phyloP scores from a whole-genome alignment of 306 rosid genomes.

The Vigna angularis region DNA sequence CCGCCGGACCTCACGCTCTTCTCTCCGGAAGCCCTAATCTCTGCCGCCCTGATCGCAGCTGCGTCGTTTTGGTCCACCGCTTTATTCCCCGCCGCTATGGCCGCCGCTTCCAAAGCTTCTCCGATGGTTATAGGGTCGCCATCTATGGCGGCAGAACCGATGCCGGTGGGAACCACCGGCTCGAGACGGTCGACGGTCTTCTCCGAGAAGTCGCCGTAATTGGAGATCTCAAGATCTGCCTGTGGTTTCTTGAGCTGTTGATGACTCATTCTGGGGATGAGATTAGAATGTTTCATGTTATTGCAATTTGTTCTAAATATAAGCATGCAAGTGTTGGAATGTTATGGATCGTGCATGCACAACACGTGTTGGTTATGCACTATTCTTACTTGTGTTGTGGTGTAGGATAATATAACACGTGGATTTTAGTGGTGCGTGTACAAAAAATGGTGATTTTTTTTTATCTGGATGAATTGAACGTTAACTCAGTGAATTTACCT shows the following conservation, averaged over 20 bases:
- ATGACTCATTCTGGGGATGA: slow-evolving; percentile 33
- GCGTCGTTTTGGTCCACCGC: slow-evolving; percentile 47
- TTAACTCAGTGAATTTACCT: too few relatives aligned
- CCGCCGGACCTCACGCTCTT: slow-evolving; percentile 1
- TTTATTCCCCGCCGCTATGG: slow-evolving; percentile 35
- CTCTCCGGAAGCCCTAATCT: slow-evolving; percentile 48
- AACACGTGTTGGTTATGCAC: too few relatives aligned
- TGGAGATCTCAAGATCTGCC: slow-evolving; percentile 8
- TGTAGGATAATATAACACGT: too few relatives aligned
- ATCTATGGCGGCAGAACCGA: slow-evolving; percentile 41
- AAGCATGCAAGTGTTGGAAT: too few relatives aligned
- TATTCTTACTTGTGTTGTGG: too few relatives aligned
- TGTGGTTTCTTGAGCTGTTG: slow-evolving; percentile 36
- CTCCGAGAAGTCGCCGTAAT: slow-evolving; percentile 52
- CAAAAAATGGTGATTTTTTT: too few relatives aligned
- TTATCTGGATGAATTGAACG: too few relatives aligned
- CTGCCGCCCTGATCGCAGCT: slow-evolving; percentile 29
- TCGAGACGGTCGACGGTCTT: neutral
- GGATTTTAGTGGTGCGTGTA: too few relatives aligned
- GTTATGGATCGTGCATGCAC: too few relatives aligned
- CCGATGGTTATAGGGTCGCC: slow-evolving; percentile 50
- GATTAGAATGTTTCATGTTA: neutral
- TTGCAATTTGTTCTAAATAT: too few relatives aligned
- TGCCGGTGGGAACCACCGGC: slow-evolving; percentile 9
- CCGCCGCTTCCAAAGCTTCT: slow-evolving; percentile 47